Evolutionary conservation across 2,329 filamentous ascomycete genomes (phyloP), one percentile per base, ranked within the genome.

Genomic region (Cytospora paraplurivora): DNA sequence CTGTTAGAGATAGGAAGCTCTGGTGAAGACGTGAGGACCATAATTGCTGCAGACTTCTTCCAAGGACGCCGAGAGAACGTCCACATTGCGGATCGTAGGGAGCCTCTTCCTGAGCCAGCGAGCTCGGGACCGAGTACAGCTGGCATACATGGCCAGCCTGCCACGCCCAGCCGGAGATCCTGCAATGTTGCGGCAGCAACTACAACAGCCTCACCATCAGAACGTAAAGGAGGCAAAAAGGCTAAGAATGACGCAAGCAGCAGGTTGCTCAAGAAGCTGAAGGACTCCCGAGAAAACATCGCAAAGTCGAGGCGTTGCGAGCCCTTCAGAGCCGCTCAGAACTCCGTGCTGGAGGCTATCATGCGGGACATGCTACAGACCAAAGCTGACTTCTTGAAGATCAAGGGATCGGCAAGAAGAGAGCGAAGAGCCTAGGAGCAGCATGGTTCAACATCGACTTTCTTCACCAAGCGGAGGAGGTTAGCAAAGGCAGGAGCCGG

Each of bases 361-460:
- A 49, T 56, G 32, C 15, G 27, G 13, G 41, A 50, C 3, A 54
- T 15, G 27, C 61, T 49, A n/a, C 17, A 38, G 32, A 32, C 51
- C 7, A 52, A 47, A 12, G 34, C 13, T 0, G 56, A 44, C 0
- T 19, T 59, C 7, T 17, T 54, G 32, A 15, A 50, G 32, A n/a
- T 63, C 19, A 59, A 54, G n/a, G 55, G 37, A 2, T 35, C 19
- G 55, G 61, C 13, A 52, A 51, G 33, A 56, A 59, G 32, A 53
- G 49, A 19, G 32, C 38, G 15, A 35, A 60, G 13, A 59, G 19
- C 19, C 56, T 44, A 12, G 62, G 56, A 6, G 44, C 56, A 15
- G 56, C 56, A 13, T 50, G 50, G 32, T 56, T 59, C n/a, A 60
- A 56, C 51, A 59, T 60, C 10, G 41, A 56, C 15, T 33, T 49